phyloP scores from a whole-genome alignment of 2,329 filamentous ascomycete species.

The Teratosphaeria viscida region DNA sequence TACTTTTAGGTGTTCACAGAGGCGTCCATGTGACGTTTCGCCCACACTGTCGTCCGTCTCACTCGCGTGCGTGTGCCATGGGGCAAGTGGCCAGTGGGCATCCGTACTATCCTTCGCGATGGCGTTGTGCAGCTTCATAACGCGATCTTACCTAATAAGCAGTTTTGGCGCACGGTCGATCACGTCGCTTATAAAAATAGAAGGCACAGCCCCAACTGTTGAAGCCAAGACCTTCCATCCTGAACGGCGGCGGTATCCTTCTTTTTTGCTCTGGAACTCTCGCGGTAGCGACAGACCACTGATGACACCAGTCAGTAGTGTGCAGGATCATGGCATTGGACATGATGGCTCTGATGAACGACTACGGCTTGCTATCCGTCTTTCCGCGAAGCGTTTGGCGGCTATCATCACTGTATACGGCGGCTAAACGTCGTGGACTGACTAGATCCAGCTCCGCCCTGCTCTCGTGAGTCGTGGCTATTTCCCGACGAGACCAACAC shows the following conservation, averaged over 20 bases:
- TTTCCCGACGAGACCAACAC: not conserved
- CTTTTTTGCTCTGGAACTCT: not conserved
- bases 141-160: not conserved
- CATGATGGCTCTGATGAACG: not conserved
- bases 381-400: not conserved
- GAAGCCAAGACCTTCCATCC: not conserved
- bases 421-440: not conserved
- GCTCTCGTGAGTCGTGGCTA: not conserved
- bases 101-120: not conserved
- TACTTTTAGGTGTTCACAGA: too few species aligned
- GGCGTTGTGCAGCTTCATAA: not conserved
- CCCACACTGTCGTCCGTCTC: too few species aligned
- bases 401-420: not conserved
- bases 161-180: not conserved
- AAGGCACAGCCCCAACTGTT: not conserved
- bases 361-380: not conserved
- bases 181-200: not conserved
- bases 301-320: not conserved
- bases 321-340: not conserved
- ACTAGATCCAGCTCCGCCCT: not conserved
- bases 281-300: too few species aligned
- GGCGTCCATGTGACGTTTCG: too few species aligned
- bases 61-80: too few species aligned
- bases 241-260: not conserved
- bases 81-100: not conserved